These are phyloP conservation scores for Penicillium steckii DNA, from an alignment of 495 filamentous ascomycete genomes.

Conservation along the genomic window DNA sequence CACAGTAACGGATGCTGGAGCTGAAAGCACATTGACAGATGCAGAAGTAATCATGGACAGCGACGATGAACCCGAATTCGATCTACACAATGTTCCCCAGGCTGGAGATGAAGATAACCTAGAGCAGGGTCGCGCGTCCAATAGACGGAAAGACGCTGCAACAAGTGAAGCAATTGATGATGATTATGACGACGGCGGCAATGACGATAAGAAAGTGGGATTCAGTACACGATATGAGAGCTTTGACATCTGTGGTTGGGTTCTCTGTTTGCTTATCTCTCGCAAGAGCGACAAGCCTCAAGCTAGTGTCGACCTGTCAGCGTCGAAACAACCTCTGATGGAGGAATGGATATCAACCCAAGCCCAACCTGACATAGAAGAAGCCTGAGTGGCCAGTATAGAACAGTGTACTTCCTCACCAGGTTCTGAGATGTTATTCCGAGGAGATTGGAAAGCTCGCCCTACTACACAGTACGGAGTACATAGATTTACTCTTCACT, in stretches of 20 bases:
- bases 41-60: constrained; percentile 44
- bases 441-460: no score
- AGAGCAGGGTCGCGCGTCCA: neutral
- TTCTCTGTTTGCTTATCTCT: constrained; percentile 88
- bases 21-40: constrained; percentile 41
- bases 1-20: constrained; percentile 42
- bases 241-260: constrained; percentile 89
- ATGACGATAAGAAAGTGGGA: constrained; percentile 82
- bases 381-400: constrained; percentile 33
- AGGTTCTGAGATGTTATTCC: no score
- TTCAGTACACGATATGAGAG: constrained; percentile 89
- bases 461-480: no score
- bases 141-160: constrained; percentile 14
- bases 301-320: constrained; percentile 26
- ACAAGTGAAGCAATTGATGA: neutral
- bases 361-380: constrained; percentile 41
- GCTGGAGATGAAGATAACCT: constrained; percentile 11
- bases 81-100: constrained; percentile 39
- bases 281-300: constrained; percentile 51
- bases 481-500: no score
- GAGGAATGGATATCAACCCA: constrained; percentile 91
- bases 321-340: constrained; percentile 70
- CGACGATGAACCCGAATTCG: constrained; percentile 34
- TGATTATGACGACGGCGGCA: constrained; percentile 13
- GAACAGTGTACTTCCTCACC: neutral